Percentiles rank a stretch among this genome's conserved stretches.
Conservation (phyloP, 2,329 filamentous ascomycete species). For the Botrytis tulipae region DNA sequence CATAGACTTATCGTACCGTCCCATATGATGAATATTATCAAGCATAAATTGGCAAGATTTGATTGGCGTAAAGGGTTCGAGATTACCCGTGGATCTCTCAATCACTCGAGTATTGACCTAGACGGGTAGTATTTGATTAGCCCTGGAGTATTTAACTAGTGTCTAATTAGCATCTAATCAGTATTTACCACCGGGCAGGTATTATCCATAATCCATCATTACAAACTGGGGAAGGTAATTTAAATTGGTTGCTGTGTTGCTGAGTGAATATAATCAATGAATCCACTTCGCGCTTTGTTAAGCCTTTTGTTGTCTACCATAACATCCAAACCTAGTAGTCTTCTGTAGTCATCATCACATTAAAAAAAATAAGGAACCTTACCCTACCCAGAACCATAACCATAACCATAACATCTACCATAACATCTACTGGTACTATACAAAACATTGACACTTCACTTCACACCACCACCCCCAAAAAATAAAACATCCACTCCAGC, state of each 20-base stretch:
- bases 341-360: background rate
- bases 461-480: background rate
- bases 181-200: too few relatives aligned
- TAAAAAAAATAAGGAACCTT: background rate
- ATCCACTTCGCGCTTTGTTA: conserved; percentile 17
- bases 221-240: background rate
- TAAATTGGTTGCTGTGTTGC: conserved; percentile 15
- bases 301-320: conserved; percentile 33
- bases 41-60: background rate
- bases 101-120: background rate
- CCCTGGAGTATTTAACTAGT: too few relatives aligned
- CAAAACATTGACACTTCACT: background rate
- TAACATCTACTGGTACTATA: too few relatives aligned
- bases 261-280: conserved; percentile 2
- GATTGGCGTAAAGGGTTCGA: background rate
- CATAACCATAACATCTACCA: background rate
- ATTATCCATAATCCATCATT: background rate
- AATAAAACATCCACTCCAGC: background rate
- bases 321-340: conserved; percentile 8
- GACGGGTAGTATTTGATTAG: too few relatives aligned
- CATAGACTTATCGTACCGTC: background rate
- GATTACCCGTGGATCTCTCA: background rate
- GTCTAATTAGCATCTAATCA: too few relatives aligned
- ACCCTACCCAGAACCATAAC: background rate
- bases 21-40: background rate